Percentiles rank a stretch among this genome's conserved stretches.
Evolutionary conservation across 2,329 filamentous ascomycete species (phyloP).

Genomic region (Nemania diffusa): DNA sequence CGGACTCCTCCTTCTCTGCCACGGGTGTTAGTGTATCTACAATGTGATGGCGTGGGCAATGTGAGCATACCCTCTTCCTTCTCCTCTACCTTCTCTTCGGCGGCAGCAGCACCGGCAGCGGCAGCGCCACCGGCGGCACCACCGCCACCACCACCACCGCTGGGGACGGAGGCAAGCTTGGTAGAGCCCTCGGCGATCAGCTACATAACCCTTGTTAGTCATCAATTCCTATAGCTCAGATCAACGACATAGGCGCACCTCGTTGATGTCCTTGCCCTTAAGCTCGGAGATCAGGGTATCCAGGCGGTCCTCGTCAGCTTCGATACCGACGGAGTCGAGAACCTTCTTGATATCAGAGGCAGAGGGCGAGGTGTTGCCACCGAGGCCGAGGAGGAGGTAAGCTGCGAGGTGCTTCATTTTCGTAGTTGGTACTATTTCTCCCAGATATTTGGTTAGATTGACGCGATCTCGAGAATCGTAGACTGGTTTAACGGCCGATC

Average conservation of each 20-base stretch:
- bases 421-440: slow-evolving; percentile 51
- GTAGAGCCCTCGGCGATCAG: slow-evolving; percentile 87
- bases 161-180: slow-evolving; percentile 98
- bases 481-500: not conserved
- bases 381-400: slow-evolving; percentile 96
- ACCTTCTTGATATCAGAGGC: slow-evolving; percentile 87
- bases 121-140: slow-evolving; percentile 74
- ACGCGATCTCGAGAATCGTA: not conserved
- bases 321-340: slow-evolving; percentile 92
- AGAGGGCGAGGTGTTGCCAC: slow-evolving; percentile 89
- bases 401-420: slow-evolving; percentile 99
- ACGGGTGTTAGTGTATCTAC: slow-evolving; percentile 19
- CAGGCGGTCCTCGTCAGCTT: slow-evolving; percentile 89
- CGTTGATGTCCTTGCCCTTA: slow-evolving; percentile 89
- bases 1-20: slow-evolving; percentile 73
- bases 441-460: slow-evolving; percentile 35
- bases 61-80: slow-evolving; percentile 74
- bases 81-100: slow-evolving; percentile 74
- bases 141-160: slow-evolving; percentile 82
- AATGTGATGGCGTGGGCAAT: not conserved
- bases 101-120: slow-evolving; percentile 70
- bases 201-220: slow-evolving; percentile 59
- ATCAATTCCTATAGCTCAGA: not conserved
- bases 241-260: slow-evolving; percentile 68
- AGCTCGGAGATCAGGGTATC: slow-evolving; percentile 89